Evolutionary conservation across 1,139 yeast species (phyloP), one percentile per base, ranked within the genome.

Genomic region (Candida pseudoviswanathii): DNA sequence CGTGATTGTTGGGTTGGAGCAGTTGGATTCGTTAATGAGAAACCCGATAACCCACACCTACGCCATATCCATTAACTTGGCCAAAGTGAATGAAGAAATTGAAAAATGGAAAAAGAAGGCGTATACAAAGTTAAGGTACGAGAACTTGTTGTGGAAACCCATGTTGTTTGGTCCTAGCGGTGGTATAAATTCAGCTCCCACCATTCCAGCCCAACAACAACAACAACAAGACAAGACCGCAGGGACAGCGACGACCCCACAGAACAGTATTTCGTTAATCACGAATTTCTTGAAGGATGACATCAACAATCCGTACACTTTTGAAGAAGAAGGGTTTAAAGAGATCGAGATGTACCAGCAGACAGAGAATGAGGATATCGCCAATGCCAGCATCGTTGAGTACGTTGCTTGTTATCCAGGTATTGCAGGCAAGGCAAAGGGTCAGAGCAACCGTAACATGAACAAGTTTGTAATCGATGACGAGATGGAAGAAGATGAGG

Each of bases 1-100:
- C 67, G 92, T 92, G 0, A 78, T 92, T 5, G 89, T 88, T 44
- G 96, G 96, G 0, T 71, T 94, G 27, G 99, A 94, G 63, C 87
- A 85, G 51, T 67, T 94, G 22, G 77, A 82, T 38, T 84, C 87
- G 3, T 70, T 94, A 36, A 66, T 80, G 1, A 71, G 78, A 45
- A 77, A 78, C 50, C 73, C 72, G 1, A 52, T 59, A 22, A 70
- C 78, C 1, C 70, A 71, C 3, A 60, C 64, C 10, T 89, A 82
- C 64, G 84, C 81, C 0, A 73, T 92, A 2, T 70, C 71, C 4
- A 68, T 89, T 5, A 80, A 88, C 55, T 56, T 78, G 43, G 58
- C 61, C 0, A 63, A 67, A 16, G 72, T 91, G 3, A 67, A 77
- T 40, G 50, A 56, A 5, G 73, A 80, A 0, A 74, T 86, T 24